phyloP scores from a whole-genome alignment of 768 basidiomycete genomes.

The Trametes meyenii region DNA sequence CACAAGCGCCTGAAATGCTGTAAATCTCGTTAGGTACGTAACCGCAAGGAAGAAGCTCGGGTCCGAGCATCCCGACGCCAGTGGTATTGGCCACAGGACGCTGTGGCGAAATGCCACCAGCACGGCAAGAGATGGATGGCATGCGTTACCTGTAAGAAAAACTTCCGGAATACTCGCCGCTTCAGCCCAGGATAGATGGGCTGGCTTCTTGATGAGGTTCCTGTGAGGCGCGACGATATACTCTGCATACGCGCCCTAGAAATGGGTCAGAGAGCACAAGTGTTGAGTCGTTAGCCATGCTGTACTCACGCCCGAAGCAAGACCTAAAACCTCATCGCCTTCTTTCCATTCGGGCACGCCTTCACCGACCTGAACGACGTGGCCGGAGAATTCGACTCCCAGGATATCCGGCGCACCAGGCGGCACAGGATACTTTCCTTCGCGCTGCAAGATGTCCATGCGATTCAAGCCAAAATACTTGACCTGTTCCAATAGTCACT shows the following conservation, averaged over 20 bases:
- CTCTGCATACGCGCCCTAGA: slow-evolving; percentile 89
- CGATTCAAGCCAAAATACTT: slow-evolving; percentile 86
- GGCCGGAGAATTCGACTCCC: slow-evolving; percentile 89
- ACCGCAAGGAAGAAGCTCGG: too few species aligned
- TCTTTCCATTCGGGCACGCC: slow-evolving; percentile 40
- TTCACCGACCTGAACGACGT: slow-evolving; percentile 43
- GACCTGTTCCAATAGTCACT: slow-evolving; percentile 48
- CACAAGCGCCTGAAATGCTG: slow-evolving; percentile 67
- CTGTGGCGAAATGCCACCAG: not conserved
- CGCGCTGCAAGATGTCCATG: slow-evolving; percentile 78
- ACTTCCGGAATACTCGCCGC: slow-evolving; percentile 89
- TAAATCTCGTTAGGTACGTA: not conserved
- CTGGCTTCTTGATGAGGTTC: slow-evolving; percentile 75
- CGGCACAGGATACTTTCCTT: slow-evolving; percentile 77
- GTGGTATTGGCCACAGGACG: too few species aligned
- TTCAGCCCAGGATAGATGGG: slow-evolving; percentile 75
- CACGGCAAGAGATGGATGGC: not conserved
- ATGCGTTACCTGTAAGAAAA: slow-evolving; percentile 81
- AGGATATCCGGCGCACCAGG: slow-evolving; percentile 74
- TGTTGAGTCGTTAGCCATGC: not conserved
- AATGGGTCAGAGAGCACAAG: not conserved
- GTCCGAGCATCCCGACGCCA: too few species aligned
- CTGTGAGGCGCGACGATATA: slow-evolving; percentile 70
- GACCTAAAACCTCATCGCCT: slow-evolving; percentile 88
- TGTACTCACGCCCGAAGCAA: slow-evolving; percentile 71